phyloP scores from a whole-genome alignment of 2,329 filamentous ascomycete species.

The Trichoderma sp. region DNA sequence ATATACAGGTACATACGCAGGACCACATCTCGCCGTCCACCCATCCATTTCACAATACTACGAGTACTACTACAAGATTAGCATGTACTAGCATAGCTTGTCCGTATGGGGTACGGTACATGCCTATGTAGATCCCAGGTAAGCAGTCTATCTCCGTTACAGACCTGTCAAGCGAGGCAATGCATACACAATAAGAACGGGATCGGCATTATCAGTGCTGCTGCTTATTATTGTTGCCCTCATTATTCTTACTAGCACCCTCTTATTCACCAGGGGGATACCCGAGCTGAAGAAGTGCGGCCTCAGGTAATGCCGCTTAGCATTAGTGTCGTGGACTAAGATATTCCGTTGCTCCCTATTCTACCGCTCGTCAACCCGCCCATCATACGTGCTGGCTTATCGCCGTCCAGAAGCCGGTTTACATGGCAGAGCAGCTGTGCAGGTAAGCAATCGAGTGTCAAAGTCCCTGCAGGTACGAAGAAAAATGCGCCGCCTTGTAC shows the following conservation, averaged over 20 bases:
- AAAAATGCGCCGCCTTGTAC: neutral
- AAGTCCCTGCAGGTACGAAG: neutral
- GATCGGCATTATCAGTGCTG: neutral
- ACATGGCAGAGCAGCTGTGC: neutral
- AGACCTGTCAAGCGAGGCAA: conserved; percentile 11
- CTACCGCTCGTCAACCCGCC: neutral
- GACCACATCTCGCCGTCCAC: neutral
- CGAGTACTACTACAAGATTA: neutral
- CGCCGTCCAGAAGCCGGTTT: neutral
- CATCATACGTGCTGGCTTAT: neutral
- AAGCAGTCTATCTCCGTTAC: conserved; percentile 15
- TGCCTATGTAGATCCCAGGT: conserved; percentile 4
- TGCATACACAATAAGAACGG: neutral
- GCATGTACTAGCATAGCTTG: neutral
- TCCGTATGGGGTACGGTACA: neutral
- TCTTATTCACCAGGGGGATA: neutral
- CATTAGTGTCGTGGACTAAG: neutral
- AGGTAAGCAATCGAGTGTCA: neutral
- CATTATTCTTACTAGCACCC: neutral
- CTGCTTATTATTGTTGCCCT: neutral
- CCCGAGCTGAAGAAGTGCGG: neutral
- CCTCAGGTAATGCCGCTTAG: neutral
- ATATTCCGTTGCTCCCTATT: neutral
- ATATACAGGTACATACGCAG: neutral
- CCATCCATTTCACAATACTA: neutral